Base-by-base conservation (phyloP, 2,329 filamentous ascomycete species). In the Aspergillus terreus region DNA sequence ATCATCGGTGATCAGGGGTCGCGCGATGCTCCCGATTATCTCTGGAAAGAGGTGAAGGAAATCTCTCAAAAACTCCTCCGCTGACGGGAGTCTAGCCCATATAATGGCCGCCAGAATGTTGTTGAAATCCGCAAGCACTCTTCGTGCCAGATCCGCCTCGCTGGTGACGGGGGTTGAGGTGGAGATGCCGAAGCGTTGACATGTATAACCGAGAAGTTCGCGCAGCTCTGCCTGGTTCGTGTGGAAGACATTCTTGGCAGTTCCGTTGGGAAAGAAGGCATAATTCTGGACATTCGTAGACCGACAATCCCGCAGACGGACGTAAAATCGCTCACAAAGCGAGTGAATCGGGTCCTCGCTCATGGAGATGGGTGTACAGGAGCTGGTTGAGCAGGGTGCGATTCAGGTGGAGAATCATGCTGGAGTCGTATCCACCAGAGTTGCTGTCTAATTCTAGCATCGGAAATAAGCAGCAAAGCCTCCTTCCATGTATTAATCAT, bases 31-130 rank as follows among this genome's bases (percentile, higher is more conserved):
- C 11, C 12, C 17, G 10, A 49, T 25, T 21, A 41, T 7, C 6
- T 27, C 41, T 10, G 51, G 41, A 35, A 54, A 33, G 3, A 56
- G 27, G 6, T 44, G 17, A 4, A 47, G 32, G 38, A 54, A 58
- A 50, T 51, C 47, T 58, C 58, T 25, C 25, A 57, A 17, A 12
- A 53, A 35, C 1, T 55, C 58, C 2, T 63, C 59, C 15, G 62
- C 60, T 14, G 63, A 53, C n/a, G 56, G 54, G 15, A 60, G 64
- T 0, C 57, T 58, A 11, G 62, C 59, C 47, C 65, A 69, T 2
- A 71, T 54, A n/a, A 71, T 41, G 15, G 63, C 65, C 3, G 66
- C 68, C 10, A 70, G 51, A 25, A 68, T 64, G 40, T 62, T 57
- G 44, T 61, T 58, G 2, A 69, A 59, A 44, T 75, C 27, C 23